Conservation (phyloP, 2,329 filamentous ascomycete genomes). For the Sclerotinia sclerotiorum region DNA sequence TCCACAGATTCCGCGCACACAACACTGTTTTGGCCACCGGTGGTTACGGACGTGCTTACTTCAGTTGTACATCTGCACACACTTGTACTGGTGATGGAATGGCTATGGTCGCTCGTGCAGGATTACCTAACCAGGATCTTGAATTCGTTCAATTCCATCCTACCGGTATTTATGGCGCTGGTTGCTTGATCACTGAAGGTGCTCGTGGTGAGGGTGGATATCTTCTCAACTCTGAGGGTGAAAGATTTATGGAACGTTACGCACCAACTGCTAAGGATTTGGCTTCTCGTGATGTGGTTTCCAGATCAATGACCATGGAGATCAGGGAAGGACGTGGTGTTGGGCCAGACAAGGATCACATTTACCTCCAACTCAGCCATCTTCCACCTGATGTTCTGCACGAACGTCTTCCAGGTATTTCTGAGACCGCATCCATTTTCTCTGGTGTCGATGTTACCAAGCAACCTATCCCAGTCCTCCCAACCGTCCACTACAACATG, state of each 20-base stretch:
- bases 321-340: conserved; percentile 49
- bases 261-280: conserved; percentile 52
- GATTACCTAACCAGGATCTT: conserved; percentile 51
- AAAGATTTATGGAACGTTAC: conserved; percentile 53
- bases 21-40: conserved; percentile 52
- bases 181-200: conserved; percentile 51
- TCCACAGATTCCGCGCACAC: conserved; percentile 46
- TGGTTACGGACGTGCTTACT: conserved; percentile 52
- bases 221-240: conserved; percentile 49
- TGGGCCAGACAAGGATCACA: conserved; percentile 49
- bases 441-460: conserved; percentile 50
- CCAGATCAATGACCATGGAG: conserved; percentile 50
- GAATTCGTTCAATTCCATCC: conserved; percentile 54
- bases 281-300: conserved; percentile 50
- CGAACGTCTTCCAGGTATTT: conserved; percentile 50
- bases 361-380: conserved; percentile 50
- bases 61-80: conserved; percentile 50
- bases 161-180: conserved; percentile 51
- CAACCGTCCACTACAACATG: conserved; percentile 54
- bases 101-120: conserved; percentile 50
- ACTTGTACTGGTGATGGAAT: conserved; percentile 52
- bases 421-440: conserved; percentile 52
- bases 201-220: conserved; percentile 52
- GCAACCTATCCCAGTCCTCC: conserved; percentile 51
- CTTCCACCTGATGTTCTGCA: conserved; percentile 48